Conservation (phyloP, 169 alveolate genomes). For the Plasmodium ovale region DNA sequence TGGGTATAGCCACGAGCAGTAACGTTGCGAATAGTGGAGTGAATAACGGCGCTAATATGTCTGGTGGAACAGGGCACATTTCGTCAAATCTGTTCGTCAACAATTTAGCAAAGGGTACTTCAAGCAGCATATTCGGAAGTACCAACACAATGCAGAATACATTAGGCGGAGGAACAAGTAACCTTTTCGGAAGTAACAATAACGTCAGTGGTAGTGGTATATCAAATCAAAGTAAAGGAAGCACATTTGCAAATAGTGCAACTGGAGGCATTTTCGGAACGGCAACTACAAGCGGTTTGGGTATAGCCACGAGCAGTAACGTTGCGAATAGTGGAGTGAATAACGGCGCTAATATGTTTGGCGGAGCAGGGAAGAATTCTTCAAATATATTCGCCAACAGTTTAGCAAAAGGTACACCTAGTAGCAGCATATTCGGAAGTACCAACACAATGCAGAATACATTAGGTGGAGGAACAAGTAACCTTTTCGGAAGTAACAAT, state of each 20-base stretch:
- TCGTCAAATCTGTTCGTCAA: conserved; percentile 1
- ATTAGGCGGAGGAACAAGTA: background rate
- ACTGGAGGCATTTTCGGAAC: conserved; percentile 22
- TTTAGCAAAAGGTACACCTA: conserved; percentile 1
- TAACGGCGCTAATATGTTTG: background rate
- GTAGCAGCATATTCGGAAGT: no score
- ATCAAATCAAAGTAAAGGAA: conserved; percentile 19
- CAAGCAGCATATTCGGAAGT: conserved; percentile 8
- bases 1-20: background rate
- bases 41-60: background rate
- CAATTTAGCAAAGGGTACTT: background rate
- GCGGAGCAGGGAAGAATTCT: no score
- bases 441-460: background rate
- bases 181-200: background rate
- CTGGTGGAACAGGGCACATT: background rate
- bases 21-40: background rate
- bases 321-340: background rate
- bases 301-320: background rate
- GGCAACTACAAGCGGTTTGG: background rate
- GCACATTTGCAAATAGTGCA: background rate
- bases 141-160: background rate
- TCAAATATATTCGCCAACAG: no score
- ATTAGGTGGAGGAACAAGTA: background rate
- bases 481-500: conserved; percentile 12
- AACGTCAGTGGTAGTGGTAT: background rate